Evolutionary conservation across 148 eudicot species (phyloP), one percentile per base, ranked within the genome.

Genomic region (Bassia scoparia): DNA sequence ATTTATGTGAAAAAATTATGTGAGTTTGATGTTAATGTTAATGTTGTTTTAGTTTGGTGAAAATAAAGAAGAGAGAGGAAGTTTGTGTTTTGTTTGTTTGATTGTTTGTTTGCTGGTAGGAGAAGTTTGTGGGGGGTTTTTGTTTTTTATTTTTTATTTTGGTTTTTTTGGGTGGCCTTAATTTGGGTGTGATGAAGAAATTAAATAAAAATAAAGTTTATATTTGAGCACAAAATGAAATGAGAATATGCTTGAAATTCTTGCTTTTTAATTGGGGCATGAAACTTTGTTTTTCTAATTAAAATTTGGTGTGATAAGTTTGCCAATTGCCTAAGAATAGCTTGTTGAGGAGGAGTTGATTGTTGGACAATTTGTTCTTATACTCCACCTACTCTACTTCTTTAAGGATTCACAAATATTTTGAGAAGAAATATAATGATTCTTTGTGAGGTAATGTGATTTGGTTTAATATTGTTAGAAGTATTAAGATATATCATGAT

Each of bases 241-340:
- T 21, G 34, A 74, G 62, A 65, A 41, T 66, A 41, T 61, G 61
- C 44, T 65, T 24, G 30, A 31, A 48, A 35, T 65, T 63, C 18
- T 78, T 59, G 55, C 63, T 78, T 73, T 60, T 67, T 61, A 33
- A 49, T 34, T 24, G 58, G 74, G 66, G 67, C 1, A 21, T 67
- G 49, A 10, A 30, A 50, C 23, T 41, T 41, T 27, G 26, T 34
- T 43, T 52, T 46, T 17, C 15, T 55, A 24, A 49, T 55, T 26
- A 59, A 75, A 56, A 68, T 63, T 43, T 70, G 56, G 79, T 49
- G 61, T 52, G 73, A 62, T 79, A 80, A 85, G 83, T 82, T n/a
- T 82, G 84, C 75, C 75, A 80, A 78, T 68, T 15, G 70, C 61
- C 69, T 73, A 80, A 77, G 78, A 78, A 85, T 75, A 75, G 84